These are phyloP conservation scores for Exophiala bonariae DNA, from an alignment of 2,329 filamentous ascomycete genomes.

Conservation along the genomic window DNA sequence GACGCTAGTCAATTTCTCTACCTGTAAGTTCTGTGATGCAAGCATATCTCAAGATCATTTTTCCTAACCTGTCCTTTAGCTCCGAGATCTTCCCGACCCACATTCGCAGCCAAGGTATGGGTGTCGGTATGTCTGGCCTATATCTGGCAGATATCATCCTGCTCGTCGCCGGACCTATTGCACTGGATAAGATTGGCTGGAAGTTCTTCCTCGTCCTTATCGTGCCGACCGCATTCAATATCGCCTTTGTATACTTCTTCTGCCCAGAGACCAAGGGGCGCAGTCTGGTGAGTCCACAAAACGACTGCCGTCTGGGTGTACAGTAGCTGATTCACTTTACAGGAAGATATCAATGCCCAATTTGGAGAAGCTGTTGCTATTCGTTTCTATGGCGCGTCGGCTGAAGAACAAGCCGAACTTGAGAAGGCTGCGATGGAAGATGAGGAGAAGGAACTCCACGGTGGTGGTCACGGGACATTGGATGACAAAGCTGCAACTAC, in stretches of 20 bases:
- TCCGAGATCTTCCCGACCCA: conserved; percentile 26
- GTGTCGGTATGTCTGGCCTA: conserved; percentile 27
- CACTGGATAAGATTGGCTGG: conserved; percentile 35
- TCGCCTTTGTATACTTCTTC: conserved; percentile 35
- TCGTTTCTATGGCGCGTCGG: conserved; percentile 30
- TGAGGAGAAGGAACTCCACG: conserved; percentile 11
- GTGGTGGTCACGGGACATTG: background rate
- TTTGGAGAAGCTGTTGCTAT: conserved; percentile 38
- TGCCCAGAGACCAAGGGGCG: conserved; percentile 40
- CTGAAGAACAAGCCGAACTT: conserved; percentile 30
- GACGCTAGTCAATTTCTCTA: conserved; percentile 51
- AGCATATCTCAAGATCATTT: conserved; percentile 29
- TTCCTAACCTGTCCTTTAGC: conserved; percentile 18
- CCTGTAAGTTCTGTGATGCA: conserved; percentile 45
- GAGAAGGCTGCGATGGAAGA: conserved; percentile 19
- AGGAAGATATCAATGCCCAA: conserved; percentile 37
- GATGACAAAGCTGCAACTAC: conserved; percentile 8
- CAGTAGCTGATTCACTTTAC: background rate
- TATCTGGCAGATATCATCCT: conserved; percentile 39
- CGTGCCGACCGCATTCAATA: conserved; percentile 33
- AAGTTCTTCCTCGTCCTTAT: conserved; percentile 42
- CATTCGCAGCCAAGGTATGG: conserved; percentile 26
- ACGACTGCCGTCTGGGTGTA: background rate
- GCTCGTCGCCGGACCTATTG: conserved; percentile 35
- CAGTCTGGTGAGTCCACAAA: conserved; percentile 24